Conservation (phyloP, 208 protist genomes). For the Wallacemonas sp. region DNA sequence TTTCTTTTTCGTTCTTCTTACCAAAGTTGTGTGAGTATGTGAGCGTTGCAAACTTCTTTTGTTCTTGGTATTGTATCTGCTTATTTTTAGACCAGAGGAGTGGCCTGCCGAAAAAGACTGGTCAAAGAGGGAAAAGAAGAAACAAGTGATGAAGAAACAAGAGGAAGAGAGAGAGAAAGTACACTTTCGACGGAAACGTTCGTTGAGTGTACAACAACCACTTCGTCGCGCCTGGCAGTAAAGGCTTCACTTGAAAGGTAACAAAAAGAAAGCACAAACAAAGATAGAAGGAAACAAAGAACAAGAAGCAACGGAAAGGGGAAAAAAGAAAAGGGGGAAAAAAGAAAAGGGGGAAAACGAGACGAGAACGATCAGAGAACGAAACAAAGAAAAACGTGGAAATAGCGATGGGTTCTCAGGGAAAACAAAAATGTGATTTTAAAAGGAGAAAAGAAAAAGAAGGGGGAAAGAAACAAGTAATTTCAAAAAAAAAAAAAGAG, state of each 20-base stretch:
- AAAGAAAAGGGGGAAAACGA: background rate
- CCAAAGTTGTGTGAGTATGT: background rate
- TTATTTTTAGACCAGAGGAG: background rate
- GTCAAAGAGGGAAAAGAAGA: slow-evolving; percentile 1
- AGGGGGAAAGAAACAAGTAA: background rate
- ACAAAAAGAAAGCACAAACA: slow-evolving; percentile 2
- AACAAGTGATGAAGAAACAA: background rate
- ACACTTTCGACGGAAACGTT: background rate
- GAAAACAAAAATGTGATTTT: slow-evolving; percentile 9
- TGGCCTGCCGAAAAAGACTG: background rate
- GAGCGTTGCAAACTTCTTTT: background rate
- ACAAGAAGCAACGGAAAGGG: background rate
- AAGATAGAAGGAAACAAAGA: too few relatives aligned
- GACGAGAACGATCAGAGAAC: background rate
- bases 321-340: slow-evolving; percentile 9
- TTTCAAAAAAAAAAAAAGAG: background rate
- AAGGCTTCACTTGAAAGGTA: background rate
- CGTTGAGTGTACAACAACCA: too few relatives aligned
- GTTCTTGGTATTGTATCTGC: background rate
- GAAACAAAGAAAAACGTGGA: slow-evolving; percentile 10
- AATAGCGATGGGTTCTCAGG: too few relatives aligned
- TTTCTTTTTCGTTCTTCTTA: background rate
- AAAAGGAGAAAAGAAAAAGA: slow-evolving; percentile 4
- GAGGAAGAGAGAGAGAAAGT: slow-evolving; percentile 11
- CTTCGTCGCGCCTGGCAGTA: too few relatives aligned